These are phyloP conservation scores for Groenewaldozyma sp. DNA, from an alignment of 1,139 yeast genomes.

Conservation along the genomic window DNA sequence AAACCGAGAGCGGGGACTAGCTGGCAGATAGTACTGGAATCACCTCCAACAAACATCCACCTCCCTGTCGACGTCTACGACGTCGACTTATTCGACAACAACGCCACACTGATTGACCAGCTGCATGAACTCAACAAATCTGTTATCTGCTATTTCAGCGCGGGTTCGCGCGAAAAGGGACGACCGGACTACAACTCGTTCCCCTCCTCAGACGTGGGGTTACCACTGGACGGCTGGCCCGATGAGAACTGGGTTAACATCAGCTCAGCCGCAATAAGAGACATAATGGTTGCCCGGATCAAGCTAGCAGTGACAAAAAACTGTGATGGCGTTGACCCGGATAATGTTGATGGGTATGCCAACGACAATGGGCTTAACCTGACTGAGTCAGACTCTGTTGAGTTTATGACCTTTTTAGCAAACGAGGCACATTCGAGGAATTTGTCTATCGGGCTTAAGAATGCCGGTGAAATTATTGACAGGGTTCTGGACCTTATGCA, in stretches of 20 bases:
- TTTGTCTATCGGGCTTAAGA: conserved; percentile 15
- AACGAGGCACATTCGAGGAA: conserved; percentile 11
- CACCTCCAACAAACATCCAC: conserved; percentile 10
- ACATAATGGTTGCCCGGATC: conserved; percentile 13
- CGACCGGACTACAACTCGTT: conserved; percentile 12
- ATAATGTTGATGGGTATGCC: conserved; percentile 16
- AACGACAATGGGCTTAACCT: conserved; percentile 14
- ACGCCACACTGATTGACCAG: conserved; percentile 5
- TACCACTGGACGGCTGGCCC: conserved; percentile 14
- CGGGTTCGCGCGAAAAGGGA: conserved; percentile 15
- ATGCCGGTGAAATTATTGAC: conserved; percentile 13
- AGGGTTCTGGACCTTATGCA: conserved; percentile 13
- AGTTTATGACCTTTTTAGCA: conserved; percentile 13
- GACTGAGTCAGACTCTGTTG: conserved; percentile 9
- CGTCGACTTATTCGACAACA: conserved; percentile 14
- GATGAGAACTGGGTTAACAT: conserved; percentile 15
- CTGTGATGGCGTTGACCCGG: conserved; percentile 19
- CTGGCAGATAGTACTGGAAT: conserved; percentile 13
- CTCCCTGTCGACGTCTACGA: conserved; percentile 12
- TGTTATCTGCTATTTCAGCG: conserved; percentile 16
- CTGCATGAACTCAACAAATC: conserved; percentile 10
- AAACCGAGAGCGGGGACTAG: conserved; percentile 9
- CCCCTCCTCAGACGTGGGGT: conserved; percentile 11
- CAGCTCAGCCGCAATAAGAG: conserved; percentile 10
- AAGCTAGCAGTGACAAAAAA: conserved; percentile 12